phyloP scores from a whole-genome alignment of 108 stramenopile species.

The Skeletonema costatum region DNA sequence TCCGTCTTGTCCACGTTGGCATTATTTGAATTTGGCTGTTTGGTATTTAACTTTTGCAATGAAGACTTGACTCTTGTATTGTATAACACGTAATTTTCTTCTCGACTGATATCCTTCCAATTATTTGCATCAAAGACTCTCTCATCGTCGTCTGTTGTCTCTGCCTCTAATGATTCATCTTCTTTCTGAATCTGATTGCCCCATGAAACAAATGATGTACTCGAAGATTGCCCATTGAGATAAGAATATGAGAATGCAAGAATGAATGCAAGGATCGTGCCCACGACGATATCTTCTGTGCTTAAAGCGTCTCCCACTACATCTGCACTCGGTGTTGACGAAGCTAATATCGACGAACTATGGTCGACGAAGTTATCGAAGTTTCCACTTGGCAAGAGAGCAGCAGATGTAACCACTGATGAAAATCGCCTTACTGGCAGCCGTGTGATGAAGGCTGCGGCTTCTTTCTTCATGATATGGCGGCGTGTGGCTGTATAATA shows the following conservation, averaged over 20 bases:
- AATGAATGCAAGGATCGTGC: constrained; percentile 46
- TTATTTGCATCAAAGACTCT: constrained; percentile 40
- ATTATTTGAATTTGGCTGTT: constrained; percentile 7
- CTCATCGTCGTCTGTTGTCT: background rate
- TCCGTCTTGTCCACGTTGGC: constrained; percentile 26
- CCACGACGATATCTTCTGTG: constrained; percentile 48
- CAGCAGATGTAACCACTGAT: background rate
- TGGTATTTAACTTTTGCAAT: constrained; percentile 6
- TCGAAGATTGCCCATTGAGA: constrained; percentile 41
- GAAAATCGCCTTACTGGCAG: background rate
- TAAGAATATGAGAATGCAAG: constrained; percentile 51
- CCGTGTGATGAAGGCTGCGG: background rate
- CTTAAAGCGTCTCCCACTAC: constrained; percentile 22
- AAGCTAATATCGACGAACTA: background rate
- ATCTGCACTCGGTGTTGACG: background rate
- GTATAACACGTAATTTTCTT: constrained; percentile 79
- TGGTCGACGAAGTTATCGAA: background rate
- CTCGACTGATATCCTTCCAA: constrained; percentile 76
- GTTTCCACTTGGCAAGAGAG: background rate
- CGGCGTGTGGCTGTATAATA: too few relatives aligned
- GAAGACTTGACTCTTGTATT: constrained; percentile 39
- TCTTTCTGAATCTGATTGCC: constrained; percentile 1
- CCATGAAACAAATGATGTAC: constrained; percentile 36
- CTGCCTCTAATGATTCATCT: background rate
- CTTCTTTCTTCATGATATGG: background rate